A percentile compares a stretch with the other conserved stretches of the same genome.
phyloP scores from a whole-genome alignment of 192 early-diverging fungal species.

The Coemansia sp. region DNA sequence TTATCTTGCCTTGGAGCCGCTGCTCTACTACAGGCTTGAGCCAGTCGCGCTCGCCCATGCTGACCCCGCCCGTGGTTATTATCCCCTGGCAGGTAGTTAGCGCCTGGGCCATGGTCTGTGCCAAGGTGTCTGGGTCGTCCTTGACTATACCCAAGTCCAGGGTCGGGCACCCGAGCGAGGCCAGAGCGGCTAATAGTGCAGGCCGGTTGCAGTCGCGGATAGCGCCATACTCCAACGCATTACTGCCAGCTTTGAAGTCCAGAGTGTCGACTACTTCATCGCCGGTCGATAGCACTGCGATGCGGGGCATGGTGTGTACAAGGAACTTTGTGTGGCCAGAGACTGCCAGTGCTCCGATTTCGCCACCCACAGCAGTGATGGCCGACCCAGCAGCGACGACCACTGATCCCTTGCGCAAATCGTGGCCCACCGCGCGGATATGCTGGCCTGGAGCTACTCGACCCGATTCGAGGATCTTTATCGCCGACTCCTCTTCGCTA shows the following conservation, averaged over 20 bases:
- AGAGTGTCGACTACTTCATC: slow-evolving; percentile 77
- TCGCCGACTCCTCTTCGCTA: slow-evolving; percentile 59
- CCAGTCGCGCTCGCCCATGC: slow-evolving; percentile 97
- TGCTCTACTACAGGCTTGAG: slow-evolving; percentile 87
- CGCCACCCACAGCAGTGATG: slow-evolving; percentile 75
- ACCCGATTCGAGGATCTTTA: slow-evolving; percentile 24
- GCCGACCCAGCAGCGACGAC: slow-evolving; percentile 62
- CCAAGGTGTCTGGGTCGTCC: slow-evolving; percentile 70
- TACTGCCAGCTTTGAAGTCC: not conserved
- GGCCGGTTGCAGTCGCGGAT: slow-evolving; percentile 90
- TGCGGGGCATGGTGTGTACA: slow-evolving; percentile 60
- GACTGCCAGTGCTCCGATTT: slow-evolving; percentile 81
- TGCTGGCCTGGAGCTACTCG: slow-evolving; percentile 58
- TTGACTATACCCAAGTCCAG: slow-evolving; percentile 75
- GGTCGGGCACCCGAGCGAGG: slow-evolving; percentile 63
- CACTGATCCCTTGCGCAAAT: slow-evolving; percentile 64
- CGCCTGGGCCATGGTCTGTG: slow-evolving; percentile 48
- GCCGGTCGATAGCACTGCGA: slow-evolving; percentile 89
- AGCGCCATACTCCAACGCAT: slow-evolving; percentile 47
- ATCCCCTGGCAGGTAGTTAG: slow-evolving; percentile 72
- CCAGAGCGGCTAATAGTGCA: slow-evolving; percentile 68
- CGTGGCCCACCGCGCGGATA: slow-evolving; percentile 83
- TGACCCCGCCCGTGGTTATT: slow-evolving; percentile 93
- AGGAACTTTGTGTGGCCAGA: slow-evolving; percentile 67
- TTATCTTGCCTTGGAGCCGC: slow-evolving; percentile 72